Conservation (phyloP, 2,329 filamentous ascomycete species). For the Zalaria sp. region DNA sequence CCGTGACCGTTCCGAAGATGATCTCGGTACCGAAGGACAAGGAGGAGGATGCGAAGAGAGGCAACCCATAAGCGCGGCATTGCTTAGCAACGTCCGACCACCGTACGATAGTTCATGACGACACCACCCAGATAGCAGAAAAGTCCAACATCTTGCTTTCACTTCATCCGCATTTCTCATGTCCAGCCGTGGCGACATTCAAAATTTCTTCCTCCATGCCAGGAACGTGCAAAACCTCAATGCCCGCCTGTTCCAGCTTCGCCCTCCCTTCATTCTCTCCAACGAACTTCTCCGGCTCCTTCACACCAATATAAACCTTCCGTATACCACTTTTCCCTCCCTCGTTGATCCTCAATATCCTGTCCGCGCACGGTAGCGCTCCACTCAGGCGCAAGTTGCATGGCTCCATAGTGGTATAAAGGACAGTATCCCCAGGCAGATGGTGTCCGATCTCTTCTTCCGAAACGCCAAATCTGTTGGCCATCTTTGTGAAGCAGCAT, state of each 20-base stretch:
- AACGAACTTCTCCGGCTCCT: conserved; percentile 85
- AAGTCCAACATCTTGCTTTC: neutral
- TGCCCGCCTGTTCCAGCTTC: conserved; percentile 56
- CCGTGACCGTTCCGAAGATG: conserved; percentile 36
- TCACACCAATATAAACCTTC: conserved; percentile 74
- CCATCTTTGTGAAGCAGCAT: conserved; percentile 69
- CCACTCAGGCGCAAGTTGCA: conserved; percentile 62
- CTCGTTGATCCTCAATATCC: conserved; percentile 46
- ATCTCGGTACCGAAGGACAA: conserved; percentile 39
- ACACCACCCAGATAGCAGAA: neutral
- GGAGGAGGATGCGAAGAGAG: conserved; percentile 35
- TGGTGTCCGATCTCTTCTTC: conserved; percentile 41
- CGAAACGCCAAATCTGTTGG: conserved; percentile 18
- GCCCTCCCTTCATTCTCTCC: conserved; percentile 61
- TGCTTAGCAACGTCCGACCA: no score
- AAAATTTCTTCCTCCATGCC: conserved; percentile 75
- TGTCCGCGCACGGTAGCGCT: conserved; percentile 63
- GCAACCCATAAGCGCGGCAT: conserved; percentile 16
- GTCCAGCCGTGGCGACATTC: conserved; percentile 69
- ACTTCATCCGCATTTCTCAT: conserved; percentile 23
- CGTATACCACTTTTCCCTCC: conserved; percentile 45
- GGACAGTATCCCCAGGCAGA: conserved; percentile 40
- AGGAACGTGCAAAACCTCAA: conserved; percentile 56
- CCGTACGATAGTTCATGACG: no score
- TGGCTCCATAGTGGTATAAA: conserved; percentile 92